Base-by-base conservation (phyloP, 192 early-diverging fungal species). In the Tieghemiomyces parasiticus region DNA sequence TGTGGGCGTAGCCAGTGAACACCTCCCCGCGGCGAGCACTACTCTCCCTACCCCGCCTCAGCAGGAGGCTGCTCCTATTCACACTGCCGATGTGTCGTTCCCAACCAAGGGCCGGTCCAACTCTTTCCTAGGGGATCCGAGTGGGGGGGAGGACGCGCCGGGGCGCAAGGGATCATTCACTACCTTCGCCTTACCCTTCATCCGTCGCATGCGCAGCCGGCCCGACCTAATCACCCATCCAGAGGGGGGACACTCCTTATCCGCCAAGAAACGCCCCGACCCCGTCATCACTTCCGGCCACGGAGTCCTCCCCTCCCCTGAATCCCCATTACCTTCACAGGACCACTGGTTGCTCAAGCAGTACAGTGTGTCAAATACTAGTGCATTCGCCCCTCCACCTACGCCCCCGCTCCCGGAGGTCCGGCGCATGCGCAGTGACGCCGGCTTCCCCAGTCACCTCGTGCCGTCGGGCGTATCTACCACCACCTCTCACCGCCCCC, bases 171-270 rank as follows among this genome's bases (percentile, higher is more conserved):
- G n/a, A n/a, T n/a, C n/a, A 12, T 58, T 58, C 35, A 31, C 32
- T 22, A 31, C 13, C 2, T 58, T 58, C 24, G 30, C 55, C 8
- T 19, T 58, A 2, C 55, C 55, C 13, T 58, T 58, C 32, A 58
- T 58, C 13, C 55, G 55, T 13, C 55, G 55, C 19, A 58, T 58
- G 32, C 55, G 55, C 35, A 58, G 55, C 32, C 33, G 55, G 35
- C 55, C 31, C 34, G 55, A 58, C 13, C 33, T 58, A n/a, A 20
- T 34, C 9, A 34, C 34, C 32, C 16, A 14, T 38, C 34, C 3
- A 20, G 28, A 38, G 34, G 19, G 35, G 3, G n/a, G 26, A 38
- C 33, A 34, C 1, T 22, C 16, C 33, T 30, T 35, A 12, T 22
- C 35, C 35, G 33, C 26, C 13, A 24, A n/a, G 3, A 34, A 38